These are phyloP conservation scores for Colletotrichum eleusines DNA, from an alignment of 2,329 filamentous ascomycete genomes.

Conservation along the genomic window DNA sequence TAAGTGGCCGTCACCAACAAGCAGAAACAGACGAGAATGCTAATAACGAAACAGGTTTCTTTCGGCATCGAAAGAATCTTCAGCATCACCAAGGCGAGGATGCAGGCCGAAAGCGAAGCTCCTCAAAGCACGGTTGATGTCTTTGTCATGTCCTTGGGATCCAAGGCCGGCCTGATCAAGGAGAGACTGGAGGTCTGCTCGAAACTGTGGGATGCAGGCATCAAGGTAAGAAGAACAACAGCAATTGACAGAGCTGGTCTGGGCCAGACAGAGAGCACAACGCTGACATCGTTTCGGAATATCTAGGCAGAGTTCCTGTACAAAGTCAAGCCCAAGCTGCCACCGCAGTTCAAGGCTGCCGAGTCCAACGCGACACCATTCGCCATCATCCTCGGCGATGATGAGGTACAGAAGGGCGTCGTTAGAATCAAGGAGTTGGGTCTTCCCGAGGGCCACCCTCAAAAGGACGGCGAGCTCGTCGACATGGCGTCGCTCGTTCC, in stretches of 20 bases:
- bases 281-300: background rate
- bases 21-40: slow-evolving; percentile 27
- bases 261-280: background rate
- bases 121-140: slow-evolving; percentile 80
- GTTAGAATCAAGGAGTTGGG: slow-evolving; percentile 87
- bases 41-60: slow-evolving; percentile 70
- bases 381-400: slow-evolving; percentile 89
- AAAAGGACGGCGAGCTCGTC: slow-evolving; percentile 89
- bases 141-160: slow-evolving; percentile 94
- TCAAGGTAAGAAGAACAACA: slow-evolving; percentile 71
- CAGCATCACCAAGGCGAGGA: slow-evolving; percentile 82
- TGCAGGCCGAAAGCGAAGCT: slow-evolving; percentile 68
- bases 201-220: slow-evolving; percentile 85
- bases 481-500: slow-evolving; percentile 71
- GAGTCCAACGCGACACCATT: slow-evolving; percentile 85
- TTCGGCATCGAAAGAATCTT: slow-evolving; percentile 98
- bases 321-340: slow-evolving; percentile 91
- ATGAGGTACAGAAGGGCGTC: slow-evolving; percentile 85
- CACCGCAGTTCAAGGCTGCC: slow-evolving; percentile 90
- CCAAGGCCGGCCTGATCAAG: slow-evolving; percentile 82
- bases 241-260: slow-evolving; percentile 2
- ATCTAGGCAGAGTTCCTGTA: slow-evolving; percentile 82
- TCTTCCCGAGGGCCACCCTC: slow-evolving; percentile 82
- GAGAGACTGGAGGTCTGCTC: slow-evolving; percentile 87
- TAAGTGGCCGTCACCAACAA: slow-evolving; percentile 13